Percentiles rank a stretch among this genome's conserved stretches.
Conservation (phyloP, 805 yeast genomes). For the Candida incommunis region DNA sequence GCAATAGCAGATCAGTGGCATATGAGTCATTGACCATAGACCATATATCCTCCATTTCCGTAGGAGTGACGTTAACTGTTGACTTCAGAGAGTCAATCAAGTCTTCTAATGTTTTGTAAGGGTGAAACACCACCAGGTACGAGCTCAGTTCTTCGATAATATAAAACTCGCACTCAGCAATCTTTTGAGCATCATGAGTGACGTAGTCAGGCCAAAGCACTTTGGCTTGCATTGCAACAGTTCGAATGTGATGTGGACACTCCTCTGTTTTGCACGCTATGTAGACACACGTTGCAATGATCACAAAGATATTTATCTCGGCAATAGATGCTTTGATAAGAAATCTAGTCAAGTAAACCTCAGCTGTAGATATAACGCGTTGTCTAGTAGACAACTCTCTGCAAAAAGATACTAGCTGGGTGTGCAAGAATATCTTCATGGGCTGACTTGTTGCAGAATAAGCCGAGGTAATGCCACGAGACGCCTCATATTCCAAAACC, state of each 20-base stretch:
- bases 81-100: conserved; percentile 38
- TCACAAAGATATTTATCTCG: conserved; percentile 69
- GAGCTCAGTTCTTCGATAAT: conserved; percentile 65
- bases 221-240: conserved; percentile 71
- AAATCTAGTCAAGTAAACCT: conserved; percentile 69
- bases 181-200: conserved; percentile 77
- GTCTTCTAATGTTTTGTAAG: conserved; percentile 24
- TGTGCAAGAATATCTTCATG: conserved; percentile 56
- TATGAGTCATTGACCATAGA: conserved; percentile 79
- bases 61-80: conserved; percentile 25
- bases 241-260: conserved; percentile 83
- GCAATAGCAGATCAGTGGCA: conserved; percentile 69
- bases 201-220: conserved; percentile 90
- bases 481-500: conserved; percentile 11
- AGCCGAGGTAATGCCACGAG: conserved; percentile 20
- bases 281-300: conserved; percentile 76
- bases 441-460: conserved; percentile 26
- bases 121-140: conserved; percentile 27
- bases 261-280: conserved; percentile 91
- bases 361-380: conserved; percentile 78
- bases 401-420: conserved; percentile 60
- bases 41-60: conserved; percentile 78
- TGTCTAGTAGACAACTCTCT: conserved; percentile 67
- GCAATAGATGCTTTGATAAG: conserved; percentile 48
- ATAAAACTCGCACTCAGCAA: conserved; percentile 94